Evolutionary conservation across 2,329 filamentous ascomycete genomes (phyloP).

Genomic region (Trichoderma oligosporum): DNA sequence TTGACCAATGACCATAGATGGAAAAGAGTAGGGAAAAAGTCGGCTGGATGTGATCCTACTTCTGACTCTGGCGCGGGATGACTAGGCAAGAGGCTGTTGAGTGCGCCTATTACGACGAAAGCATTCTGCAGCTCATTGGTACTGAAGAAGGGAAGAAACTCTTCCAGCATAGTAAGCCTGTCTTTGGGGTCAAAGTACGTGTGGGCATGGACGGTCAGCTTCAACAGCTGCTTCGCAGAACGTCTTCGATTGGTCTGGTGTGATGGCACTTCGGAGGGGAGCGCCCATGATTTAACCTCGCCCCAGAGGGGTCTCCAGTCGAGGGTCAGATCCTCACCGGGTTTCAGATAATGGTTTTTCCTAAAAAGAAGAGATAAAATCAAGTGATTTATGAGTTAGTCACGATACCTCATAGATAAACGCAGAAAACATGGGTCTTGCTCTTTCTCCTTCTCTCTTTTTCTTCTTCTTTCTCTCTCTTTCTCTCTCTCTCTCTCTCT

Average conservation of each 20-base stretch:
- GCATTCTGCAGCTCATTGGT: constrained; percentile 88
- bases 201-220: constrained; percentile 85
- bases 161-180: constrained; percentile 74
- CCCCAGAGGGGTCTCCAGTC: constrained; percentile 94
- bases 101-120: constrained; percentile 83
- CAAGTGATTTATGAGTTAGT: constrained; percentile 6
- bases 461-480: too few species aligned
- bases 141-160: constrained; percentile 83
- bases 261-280: constrained; percentile 76
- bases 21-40: constrained; percentile 90
- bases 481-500: too few species aligned
- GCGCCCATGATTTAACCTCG: constrained; percentile 83
- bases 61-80: constrained; percentile 68
- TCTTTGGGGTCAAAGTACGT: constrained; percentile 89
- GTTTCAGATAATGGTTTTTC: constrained; percentile 92
- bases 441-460: too few species aligned
- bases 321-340: constrained; percentile 80
- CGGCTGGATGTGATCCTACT: constrained; percentile 75
- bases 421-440: too few species aligned
- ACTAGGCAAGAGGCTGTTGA: constrained; percentile 87
- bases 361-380: constrained; percentile 47
- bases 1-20: constrained; percentile 94
- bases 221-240: constrained; percentile 66
- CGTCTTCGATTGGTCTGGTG: constrained; percentile 55
- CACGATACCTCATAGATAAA: constrained; percentile 11